Conservation (phyloP, 2,329 filamentous ascomycete genomes). For the Fusarium citri region DNA sequence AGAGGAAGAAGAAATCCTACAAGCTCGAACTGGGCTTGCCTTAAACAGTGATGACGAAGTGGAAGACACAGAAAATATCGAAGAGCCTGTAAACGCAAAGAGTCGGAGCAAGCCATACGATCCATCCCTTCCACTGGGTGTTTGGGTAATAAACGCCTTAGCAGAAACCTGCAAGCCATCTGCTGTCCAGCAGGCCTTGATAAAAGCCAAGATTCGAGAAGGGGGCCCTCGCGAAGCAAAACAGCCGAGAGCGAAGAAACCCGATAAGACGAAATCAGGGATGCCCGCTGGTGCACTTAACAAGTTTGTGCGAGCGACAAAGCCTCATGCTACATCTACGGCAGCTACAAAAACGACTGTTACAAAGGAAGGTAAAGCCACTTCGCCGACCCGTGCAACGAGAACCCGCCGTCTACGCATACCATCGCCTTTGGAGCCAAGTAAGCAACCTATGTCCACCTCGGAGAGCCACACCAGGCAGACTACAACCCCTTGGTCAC, state of each 20-base stretch:
- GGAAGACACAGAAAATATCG: constrained; percentile 53
- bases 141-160: constrained; percentile 55
- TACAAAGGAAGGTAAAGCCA: neutral
- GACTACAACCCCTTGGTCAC: constrained; percentile 51
- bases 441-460: constrained; percentile 52
- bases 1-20: constrained; percentile 68
- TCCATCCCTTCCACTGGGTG: constrained; percentile 66
- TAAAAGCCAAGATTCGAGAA: constrained; percentile 16
- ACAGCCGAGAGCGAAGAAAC: constrained; percentile 26
- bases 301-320: constrained; percentile 57
- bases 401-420: constrained; percentile 38
- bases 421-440: constrained; percentile 46
- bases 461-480: constrained; percentile 39
- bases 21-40: constrained; percentile 65
- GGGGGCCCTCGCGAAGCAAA: constrained; percentile 26
- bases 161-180: constrained; percentile 44
- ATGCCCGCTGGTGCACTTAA: constrained; percentile 53
- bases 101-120: constrained; percentile 62
- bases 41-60: constrained; percentile 76
- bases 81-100: constrained; percentile 8
- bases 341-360: neutral
- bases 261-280: constrained; percentile 34
- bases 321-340: constrained; percentile 38
- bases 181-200: constrained; percentile 46
- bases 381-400: constrained; percentile 10